Percentiles rank a stretch among this genome's conserved stretches.
phyloP scores from a whole-genome alignment of 768 basidiomycete genomes.

The Wakefieldia striispora region DNA sequence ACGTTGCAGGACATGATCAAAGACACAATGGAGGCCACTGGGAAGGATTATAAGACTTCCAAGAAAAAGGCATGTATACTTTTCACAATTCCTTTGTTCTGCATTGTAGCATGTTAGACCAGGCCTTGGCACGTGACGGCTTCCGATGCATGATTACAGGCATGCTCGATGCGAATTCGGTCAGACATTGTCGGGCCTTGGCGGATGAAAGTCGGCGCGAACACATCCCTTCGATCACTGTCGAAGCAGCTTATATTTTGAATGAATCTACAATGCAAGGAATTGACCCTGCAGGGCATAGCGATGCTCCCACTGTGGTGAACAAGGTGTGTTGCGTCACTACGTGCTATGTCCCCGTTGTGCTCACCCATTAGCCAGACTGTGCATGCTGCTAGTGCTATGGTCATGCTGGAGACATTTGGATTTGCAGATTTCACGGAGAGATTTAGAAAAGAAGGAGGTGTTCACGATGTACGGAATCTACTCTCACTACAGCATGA shows the following conservation, averaged over 20 bases:
- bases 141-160: not conserved
- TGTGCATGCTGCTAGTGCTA: not conserved
- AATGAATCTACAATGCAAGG: not conserved
- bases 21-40: not conserved
- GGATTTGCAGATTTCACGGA: not conserved
- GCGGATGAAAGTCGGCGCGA: no score
- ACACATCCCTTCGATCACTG: no score
- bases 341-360: not conserved
- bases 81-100: not conserved
- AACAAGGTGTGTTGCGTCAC: not conserved
- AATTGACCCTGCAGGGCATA: not conserved
- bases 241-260: not conserved
- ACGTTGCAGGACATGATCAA: conserved; percentile 1
- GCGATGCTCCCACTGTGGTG: not conserved
- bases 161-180: no score
- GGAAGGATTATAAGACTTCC: not conserved
- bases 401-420: not conserved
- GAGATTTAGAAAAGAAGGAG: not conserved
- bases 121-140: not conserved
- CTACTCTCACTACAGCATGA: not conserved
- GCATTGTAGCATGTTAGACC: not conserved
- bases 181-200: no score
- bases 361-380: not conserved
- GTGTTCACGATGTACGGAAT: not conserved
- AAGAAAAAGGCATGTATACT: not conserved